A percentile compares a stretch with the other conserved stretches of the same genome.
Conservation (phyloP, 495 filamentous ascomycete species). For the Echria macrotheca region DNA sequence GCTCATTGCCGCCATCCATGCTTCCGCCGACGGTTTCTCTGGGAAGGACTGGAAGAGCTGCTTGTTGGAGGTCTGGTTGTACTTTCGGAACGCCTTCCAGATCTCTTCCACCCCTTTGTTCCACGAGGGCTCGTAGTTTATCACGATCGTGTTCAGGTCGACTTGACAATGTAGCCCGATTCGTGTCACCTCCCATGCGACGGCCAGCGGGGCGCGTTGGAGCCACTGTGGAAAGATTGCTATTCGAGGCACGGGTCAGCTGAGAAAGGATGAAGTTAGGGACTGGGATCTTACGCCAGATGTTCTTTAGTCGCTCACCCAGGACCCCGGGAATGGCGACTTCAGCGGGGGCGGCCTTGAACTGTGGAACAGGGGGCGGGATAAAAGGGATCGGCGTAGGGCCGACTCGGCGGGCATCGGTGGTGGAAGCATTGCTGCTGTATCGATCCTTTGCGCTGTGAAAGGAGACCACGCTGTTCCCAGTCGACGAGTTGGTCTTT, state of each 20-base stretch:
- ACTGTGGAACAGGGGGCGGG: too few relatives aligned
- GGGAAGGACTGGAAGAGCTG: conserved; percentile 32
- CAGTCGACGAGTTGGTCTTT: too few relatives aligned
- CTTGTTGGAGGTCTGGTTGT: background rate
- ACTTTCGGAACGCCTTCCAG: conserved; percentile 28
- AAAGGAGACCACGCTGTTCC: too few relatives aligned
- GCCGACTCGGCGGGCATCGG: too few relatives aligned
- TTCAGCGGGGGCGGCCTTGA: too few relatives aligned
- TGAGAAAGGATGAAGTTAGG: too few relatives aligned
- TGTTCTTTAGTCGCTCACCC: conserved; percentile 16
- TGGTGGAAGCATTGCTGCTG: too few relatives aligned
- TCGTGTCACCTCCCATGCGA: conserved; percentile 43
- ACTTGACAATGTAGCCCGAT: conserved; percentile 39
- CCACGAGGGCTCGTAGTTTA: conserved; percentile 35
- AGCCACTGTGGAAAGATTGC: conserved; percentile 34
- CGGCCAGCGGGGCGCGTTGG: conserved; percentile 33
- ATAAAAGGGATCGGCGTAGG: too few relatives aligned
- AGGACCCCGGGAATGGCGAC: conserved; percentile 2
- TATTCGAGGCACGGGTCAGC: too few relatives aligned
- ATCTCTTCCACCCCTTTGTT: conserved; percentile 25
- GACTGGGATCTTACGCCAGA: conserved; percentile 34
- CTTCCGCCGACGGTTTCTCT: conserved; percentile 29
- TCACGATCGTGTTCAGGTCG: conserved; percentile 21
- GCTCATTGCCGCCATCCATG: conserved; percentile 30
- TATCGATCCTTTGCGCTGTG: too few relatives aligned